Evolutionary conservation across 352 stramenopile genomes (phyloP).

Genomic region (Phytophthora pseudosyringae): DNA sequence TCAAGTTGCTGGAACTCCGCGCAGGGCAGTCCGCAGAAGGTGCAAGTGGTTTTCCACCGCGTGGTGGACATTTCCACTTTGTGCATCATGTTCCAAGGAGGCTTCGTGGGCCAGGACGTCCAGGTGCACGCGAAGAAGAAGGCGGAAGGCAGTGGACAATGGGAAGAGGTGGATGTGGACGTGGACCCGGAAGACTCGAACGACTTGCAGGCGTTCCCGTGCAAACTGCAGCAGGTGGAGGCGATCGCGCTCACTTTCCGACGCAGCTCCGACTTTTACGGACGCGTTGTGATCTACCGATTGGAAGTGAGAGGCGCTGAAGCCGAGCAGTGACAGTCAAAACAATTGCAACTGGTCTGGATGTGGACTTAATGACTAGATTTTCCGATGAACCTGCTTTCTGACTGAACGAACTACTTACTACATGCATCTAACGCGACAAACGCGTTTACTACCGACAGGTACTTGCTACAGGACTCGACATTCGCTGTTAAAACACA

Average conservation of each 20-base stretch:
- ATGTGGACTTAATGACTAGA: constrained; percentile 15
- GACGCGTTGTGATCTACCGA: constrained; percentile 71
- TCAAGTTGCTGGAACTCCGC: constrained; percentile 78
- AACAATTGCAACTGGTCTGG: neutral
- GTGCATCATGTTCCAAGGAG: constrained; percentile 78
- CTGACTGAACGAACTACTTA: constrained; percentile 17
- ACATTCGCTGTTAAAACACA: constrained; percentile 31
- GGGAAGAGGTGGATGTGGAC: constrained; percentile 33
- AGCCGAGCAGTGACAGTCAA: neutral
- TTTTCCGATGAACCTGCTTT: constrained; percentile 24
- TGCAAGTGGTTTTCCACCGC: constrained; percentile 70
- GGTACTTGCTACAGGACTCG: constrained; percentile 15
- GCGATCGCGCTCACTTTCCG: constrained; percentile 59
- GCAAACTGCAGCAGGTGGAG: constrained; percentile 31
- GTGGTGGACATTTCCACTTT: constrained; percentile 45
- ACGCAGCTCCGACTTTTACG: constrained; percentile 78
- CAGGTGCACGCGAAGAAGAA: constrained; percentile 44
- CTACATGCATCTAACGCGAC: constrained; percentile 26
- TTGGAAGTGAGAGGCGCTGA: constrained; percentile 54
- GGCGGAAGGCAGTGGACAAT: constrained; percentile 11
- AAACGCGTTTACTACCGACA: constrained; percentile 26
- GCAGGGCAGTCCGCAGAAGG: constrained; percentile 68
- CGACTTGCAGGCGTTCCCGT: constrained; percentile 58
- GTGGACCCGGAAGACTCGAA: constrained; percentile 60
- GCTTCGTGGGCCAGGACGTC: constrained; percentile 74